Percentiles rank a stretch among this genome's conserved stretches.
These are phyloP conservation scores for Microsporum canis DNA, from an alignment of 2,329 filamentous ascomycete species.

Conservation along the genomic window DNA sequence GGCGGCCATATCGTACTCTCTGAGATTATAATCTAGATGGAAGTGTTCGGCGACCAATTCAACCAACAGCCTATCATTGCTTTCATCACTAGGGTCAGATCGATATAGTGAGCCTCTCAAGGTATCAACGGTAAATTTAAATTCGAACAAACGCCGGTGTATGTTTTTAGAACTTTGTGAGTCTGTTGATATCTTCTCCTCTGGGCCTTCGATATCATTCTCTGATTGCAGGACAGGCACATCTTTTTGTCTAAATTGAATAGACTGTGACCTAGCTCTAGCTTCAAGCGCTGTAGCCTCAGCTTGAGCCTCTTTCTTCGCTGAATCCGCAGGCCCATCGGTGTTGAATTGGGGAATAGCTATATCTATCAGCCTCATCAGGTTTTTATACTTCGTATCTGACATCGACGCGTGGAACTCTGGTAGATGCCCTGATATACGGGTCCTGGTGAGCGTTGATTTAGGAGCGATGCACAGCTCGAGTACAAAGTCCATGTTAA, in stretches of 20 bases:
- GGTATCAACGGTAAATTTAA: constrained; percentile 91
- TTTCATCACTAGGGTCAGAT: constrained; percentile 65
- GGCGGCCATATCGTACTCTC: constrained; percentile 85
- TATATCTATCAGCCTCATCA: constrained; percentile 94
- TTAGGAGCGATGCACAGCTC: constrained; percentile 96
- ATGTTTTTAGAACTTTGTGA: constrained; percentile 50
- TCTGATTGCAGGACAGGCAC: constrained; percentile 64
- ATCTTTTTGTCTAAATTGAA: constrained; percentile 61
- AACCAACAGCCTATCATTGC: constrained; percentile 70
- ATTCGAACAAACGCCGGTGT: constrained; percentile 85
- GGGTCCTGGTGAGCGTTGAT: constrained; percentile 78
- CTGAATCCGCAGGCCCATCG: constrained; percentile 23
- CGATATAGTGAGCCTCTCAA: constrained; percentile 86
- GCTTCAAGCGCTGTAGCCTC: constrained; percentile 28
- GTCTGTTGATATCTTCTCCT: constrained; percentile 29
- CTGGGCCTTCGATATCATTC: constrained; percentile 42
- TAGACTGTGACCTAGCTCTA: constrained; percentile 51
- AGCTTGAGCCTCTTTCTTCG: constrained; percentile 19
- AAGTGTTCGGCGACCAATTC: constrained; percentile 88
- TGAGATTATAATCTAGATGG: constrained; percentile 72
- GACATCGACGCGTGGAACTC: constrained; percentile 85
- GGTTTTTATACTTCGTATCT: constrained; percentile 88
- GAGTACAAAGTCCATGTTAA: constrained; percentile 95
- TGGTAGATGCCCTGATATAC: constrained; percentile 81
- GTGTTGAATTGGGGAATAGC: constrained; percentile 72